A percentile compares a stretch with the other conserved stretches of the same genome.
phyloP scores from a whole-genome alignment of 2,329 filamentous ascomycete genomes.

The Septoria linicola region DNA sequence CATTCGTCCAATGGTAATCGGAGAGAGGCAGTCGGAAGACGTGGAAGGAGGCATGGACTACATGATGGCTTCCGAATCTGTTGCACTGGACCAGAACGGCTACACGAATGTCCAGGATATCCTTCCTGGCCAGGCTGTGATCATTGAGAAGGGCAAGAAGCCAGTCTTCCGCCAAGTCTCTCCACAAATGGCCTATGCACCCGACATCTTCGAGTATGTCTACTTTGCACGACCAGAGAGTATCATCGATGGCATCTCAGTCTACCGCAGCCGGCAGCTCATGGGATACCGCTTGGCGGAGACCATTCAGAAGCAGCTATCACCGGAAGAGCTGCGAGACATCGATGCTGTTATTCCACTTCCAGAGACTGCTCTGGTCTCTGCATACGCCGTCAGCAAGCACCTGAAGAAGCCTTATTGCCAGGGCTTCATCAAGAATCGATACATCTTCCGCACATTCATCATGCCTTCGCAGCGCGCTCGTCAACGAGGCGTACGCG shows the following conservation, averaged over 20 bases:
- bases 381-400: constrained; percentile 73
- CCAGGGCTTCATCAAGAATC: constrained; percentile 84
- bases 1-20: constrained; percentile 79
- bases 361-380: constrained; percentile 78
- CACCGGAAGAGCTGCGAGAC: constrained; percentile 66
- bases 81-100: constrained; percentile 77
- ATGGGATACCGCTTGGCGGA: constrained; percentile 83
- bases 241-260: constrained; percentile 82
- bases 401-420: constrained; percentile 73
- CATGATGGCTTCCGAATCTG: constrained; percentile 86
- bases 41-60: constrained; percentile 67
- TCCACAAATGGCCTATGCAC: constrained; percentile 66
- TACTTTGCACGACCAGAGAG: constrained; percentile 84
- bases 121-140: constrained; percentile 78
- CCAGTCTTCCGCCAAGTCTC: constrained; percentile 76
- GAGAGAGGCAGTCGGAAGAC: constrained; percentile 58
- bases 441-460: constrained; percentile 84
- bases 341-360: constrained; percentile 86
- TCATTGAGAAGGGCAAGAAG: constrained; percentile 72
- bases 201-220: constrained; percentile 84
- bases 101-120: constrained; percentile 76
- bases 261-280: constrained; percentile 77
- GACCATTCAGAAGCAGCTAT: constrained; percentile 66
- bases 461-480: constrained; percentile 81
- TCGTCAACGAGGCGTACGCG: constrained; percentile 79